Conservation (phyloP, 176 grass and related monocot species). For the Oryza coarctata region DNA sequence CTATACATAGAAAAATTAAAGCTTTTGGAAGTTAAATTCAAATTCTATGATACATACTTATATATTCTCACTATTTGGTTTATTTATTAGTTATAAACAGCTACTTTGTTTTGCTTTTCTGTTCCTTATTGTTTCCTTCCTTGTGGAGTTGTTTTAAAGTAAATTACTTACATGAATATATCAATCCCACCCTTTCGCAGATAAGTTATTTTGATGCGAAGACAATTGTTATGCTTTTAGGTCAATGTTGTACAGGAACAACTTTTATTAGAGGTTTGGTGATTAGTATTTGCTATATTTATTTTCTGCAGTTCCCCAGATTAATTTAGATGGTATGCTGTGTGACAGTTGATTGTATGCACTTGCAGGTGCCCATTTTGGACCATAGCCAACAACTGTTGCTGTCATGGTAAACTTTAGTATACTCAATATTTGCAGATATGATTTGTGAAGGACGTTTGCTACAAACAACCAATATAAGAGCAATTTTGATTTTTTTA, state of each 20-base stretch:
- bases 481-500: not conserved
- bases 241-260: conserved; percentile 98
- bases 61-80: conserved; percentile 4
- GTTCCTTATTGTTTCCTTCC: not conserved
- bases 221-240: conserved; percentile 98
- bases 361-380: conserved; percentile 92
- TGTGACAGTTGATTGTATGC: conserved; percentile 37
- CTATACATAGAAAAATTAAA: conserved; percentile 92
- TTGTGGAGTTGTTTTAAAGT: conserved; percentile 13
- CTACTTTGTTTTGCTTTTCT: not conserved
- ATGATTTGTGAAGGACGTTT: conserved; percentile 14
- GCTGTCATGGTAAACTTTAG: conserved; percentile 86
- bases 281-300: conserved; percentile 2
- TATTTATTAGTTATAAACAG: not conserved
- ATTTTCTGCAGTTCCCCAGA: not conserved
- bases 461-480: not conserved
- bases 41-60: conserved; percentile 70
- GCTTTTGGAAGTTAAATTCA: conserved; percentile 92
- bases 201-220: conserved; percentile 99
- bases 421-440: conserved; percentile 5
- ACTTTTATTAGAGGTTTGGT: conserved; percentile 94
- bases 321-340: conserved; percentile 20
- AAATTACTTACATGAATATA: conserved; percentile 20
- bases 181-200: conserved; percentile 37
- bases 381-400: conserved; percentile 97